Conservation (phyloP, 2,329 filamentous ascomycete species). For the Verticillium nonalfalfae region DNA sequence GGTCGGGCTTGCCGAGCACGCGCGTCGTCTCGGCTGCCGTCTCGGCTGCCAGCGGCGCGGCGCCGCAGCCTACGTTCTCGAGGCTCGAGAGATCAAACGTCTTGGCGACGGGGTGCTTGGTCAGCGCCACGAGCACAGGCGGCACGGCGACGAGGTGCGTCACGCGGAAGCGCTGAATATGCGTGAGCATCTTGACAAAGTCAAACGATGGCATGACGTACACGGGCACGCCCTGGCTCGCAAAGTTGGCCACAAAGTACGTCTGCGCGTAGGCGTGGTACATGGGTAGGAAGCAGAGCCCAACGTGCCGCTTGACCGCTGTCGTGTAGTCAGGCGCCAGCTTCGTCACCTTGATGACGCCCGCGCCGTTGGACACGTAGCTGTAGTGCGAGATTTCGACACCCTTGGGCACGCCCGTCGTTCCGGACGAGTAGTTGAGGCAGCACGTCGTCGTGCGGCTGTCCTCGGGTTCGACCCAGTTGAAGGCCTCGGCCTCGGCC, state of each 20-base stretch:
- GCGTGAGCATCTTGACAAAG: conserved; percentile 63
- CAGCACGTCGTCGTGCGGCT: conserved; percentile 51
- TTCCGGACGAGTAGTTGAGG: conserved; percentile 75
- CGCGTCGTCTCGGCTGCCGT: conserved; percentile 51
- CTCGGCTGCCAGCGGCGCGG: conserved; percentile 60
- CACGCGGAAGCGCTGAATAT: conserved; percentile 63
- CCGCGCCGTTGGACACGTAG: conserved; percentile 64
- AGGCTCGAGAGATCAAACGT: conserved; percentile 65
- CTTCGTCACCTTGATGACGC: conserved; percentile 43
- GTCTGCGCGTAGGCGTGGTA: conserved; percentile 72
- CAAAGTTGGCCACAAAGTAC: conserved; percentile 55
- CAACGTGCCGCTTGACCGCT: conserved; percentile 27
- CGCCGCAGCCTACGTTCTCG: conserved; percentile 53
- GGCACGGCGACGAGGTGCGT: conserved; percentile 64
- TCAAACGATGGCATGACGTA: conserved; percentile 79
- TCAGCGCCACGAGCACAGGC: conserved; percentile 66
- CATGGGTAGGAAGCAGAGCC: conserved; percentile 68
- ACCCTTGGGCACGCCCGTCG: conserved; percentile 78
- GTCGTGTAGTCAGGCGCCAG: conserved; percentile 41
- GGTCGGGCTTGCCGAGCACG: conserved; percentile 31
- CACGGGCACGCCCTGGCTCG: conserved; percentile 53
- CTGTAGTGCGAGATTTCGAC: conserved; percentile 76
- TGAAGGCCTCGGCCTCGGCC: conserved; percentile 48
- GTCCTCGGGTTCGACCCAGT: conserved; percentile 53
- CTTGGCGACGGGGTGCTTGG: conserved; percentile 61